Conservation (phyloP, 495 filamentous ascomycete genomes). For the Stereocaulon alpinum region DNA sequence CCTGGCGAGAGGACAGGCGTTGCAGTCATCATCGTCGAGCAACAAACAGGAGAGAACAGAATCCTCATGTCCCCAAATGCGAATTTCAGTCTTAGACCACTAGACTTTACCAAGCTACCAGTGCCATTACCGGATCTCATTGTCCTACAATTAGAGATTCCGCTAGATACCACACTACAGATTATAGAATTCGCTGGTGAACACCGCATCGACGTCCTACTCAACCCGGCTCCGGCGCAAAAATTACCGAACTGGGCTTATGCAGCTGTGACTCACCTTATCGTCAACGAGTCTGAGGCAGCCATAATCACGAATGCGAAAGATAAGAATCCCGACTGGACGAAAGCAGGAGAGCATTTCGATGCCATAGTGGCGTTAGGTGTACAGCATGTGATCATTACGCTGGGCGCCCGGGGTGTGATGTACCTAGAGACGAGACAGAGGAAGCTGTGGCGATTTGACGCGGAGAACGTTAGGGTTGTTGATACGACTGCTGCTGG, state of each 20-base stretch:
- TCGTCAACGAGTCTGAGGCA: constrained; percentile 90
- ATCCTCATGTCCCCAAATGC: constrained; percentile 76
- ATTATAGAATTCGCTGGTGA: constrained; percentile 46
- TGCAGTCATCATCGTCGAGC: constrained; percentile 77
- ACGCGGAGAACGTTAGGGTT: constrained; percentile 53
- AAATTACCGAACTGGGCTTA: constrained; percentile 59
- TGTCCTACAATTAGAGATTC: constrained; percentile 85
- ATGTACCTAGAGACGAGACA: constrained; percentile 39
- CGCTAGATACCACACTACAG: constrained; percentile 56
- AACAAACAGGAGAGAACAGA: constrained; percentile 68
- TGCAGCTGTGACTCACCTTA: constrained; percentile 58
- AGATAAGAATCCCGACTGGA: constrained; percentile 38
- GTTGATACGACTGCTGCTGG: constrained; percentile 92
- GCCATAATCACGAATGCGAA: constrained; percentile 45
- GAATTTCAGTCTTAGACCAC: constrained; percentile 46
- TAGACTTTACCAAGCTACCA: constrained; percentile 33
- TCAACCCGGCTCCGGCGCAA: constrained; percentile 81
- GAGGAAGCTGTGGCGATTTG: constrained; percentile 35
- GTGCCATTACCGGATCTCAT: constrained; percentile 50
- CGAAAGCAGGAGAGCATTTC: constrained; percentile 30
- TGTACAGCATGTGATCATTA: constrained; percentile 69
- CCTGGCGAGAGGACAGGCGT: constrained; percentile 58
- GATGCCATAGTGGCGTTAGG: constrained; percentile 52
- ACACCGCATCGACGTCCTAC: constrained; percentile 47
- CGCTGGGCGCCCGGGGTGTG: constrained; percentile 67